Evolutionary conservation across 2,329 filamentous ascomycete genomes (phyloP), one percentile per base, ranked within the genome.

Genomic region (Zasmidium citrigriseum): DNA sequence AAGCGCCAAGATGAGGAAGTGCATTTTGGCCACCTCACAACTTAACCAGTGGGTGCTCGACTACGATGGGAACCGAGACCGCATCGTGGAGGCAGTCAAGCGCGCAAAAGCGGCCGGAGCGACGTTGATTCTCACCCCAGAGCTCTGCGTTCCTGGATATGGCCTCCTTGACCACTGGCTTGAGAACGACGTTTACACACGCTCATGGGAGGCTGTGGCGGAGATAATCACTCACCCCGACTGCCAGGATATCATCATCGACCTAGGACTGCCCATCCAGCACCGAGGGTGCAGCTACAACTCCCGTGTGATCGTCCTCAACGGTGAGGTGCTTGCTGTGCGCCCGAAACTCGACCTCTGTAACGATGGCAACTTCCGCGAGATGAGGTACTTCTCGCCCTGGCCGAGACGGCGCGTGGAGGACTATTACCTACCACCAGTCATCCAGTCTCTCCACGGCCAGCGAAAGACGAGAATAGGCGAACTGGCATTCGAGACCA

Each of bases 291-390:
- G 83, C 53, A 78, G 82, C 55, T 90, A 86, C 75, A 90, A 89
- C 71, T 85, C 84, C 64, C 79, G 89, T 22, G 78, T 88, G n/a
- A 82, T 90, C 61, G 78, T 79, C 60, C 79, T 86, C 52, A 83
- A 92, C 64, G 82, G 84, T 52, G 85, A 87, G 74, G 86, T 93
- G 20, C 75, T 92, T 18, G 78, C 88, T 58, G 88, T 95, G 57
- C 80, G 89, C 11, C 89, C 89, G 0, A 92, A 91, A 73, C 79
- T 90, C 62, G 86, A 80, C 67, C 80, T 92, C 4, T 88, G 88
- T 49, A 88, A 89, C 60, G 87, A 90, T 71, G 89, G 88, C 1
- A 89, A 80, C 66, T 79, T 75, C 54, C 71, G 77, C 4, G 78
- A 80, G 63, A 75, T 75, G 72, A 64, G 73, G 29, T 74, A 85